phyloP scores from a whole-genome alignment of 768 basidiomycete species.

The Serendipita sp. region DNA sequence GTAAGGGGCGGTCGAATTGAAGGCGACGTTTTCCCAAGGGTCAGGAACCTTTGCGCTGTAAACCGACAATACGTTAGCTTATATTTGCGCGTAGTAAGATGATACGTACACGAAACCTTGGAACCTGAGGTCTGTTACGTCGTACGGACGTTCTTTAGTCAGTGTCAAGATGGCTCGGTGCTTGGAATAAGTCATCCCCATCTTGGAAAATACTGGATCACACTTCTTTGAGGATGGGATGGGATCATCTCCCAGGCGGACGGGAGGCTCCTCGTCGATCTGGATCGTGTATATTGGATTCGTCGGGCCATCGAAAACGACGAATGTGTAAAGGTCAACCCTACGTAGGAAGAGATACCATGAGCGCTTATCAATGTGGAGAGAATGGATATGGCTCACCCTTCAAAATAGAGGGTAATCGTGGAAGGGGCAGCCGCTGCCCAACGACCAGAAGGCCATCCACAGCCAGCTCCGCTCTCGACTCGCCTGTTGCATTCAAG shows the following conservation, averaged over 20 bases:
- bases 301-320: background rate
- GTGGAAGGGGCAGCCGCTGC: too few species aligned
- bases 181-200: background rate
- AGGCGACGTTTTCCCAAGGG: too few species aligned
- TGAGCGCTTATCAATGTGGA: too few species aligned
- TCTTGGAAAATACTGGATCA: background rate
- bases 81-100: background rate
- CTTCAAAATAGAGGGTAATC: too few species aligned
- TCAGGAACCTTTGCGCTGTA: too few species aligned
- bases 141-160: background rate
- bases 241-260: background rate
- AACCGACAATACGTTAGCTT: background rate
- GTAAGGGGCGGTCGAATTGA: too few species aligned
- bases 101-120: background rate
- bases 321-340: background rate
- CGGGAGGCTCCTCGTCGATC: background rate
- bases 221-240: background rate
- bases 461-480: too few species aligned
- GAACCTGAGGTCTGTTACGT: background rate
- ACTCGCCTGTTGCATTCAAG: too few species aligned
- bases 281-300: slow-evolving; percentile 1
- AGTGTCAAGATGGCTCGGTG: background rate
- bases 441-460: too few species aligned
- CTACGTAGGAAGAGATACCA: background rate
- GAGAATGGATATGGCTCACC: too few species aligned